phyloP scores from a whole-genome alignment of 306 rosid species.

The Sicyos baderoa region DNA sequence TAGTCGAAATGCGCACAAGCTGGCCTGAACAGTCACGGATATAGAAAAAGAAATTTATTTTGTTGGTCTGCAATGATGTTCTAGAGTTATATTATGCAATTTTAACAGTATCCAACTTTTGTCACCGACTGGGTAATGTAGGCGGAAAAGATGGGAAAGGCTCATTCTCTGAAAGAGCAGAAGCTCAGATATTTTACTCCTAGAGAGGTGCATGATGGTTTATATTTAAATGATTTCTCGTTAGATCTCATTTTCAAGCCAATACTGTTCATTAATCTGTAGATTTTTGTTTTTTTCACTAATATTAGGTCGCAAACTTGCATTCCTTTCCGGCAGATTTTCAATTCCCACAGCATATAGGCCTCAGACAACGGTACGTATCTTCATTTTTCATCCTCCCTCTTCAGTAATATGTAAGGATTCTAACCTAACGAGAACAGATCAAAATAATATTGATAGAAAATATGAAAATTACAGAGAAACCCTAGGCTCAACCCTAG shows the following conservation, averaged over 20 bases:
- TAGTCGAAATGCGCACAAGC: too few species aligned
- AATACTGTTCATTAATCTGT: not conserved
- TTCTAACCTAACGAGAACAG: too few species aligned
- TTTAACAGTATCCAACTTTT: not conserved
- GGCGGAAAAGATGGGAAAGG: slow-evolving; percentile 62
- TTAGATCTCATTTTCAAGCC: not conserved
- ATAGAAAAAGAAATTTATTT: too few species aligned
- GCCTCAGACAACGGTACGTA: slow-evolving; percentile 73
- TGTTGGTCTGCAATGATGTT: not conserved
- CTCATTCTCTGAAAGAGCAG: slow-evolving; percentile 57
- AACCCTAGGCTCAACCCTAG: too few species aligned
- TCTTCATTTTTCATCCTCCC: not conserved
- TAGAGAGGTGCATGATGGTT: slow-evolving; percentile 50
- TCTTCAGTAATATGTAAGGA: too few species aligned
- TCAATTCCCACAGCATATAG: slow-evolving; percentile 62
- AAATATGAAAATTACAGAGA: too few species aligned
- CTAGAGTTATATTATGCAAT: not conserved
- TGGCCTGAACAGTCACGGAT: too few species aligned
- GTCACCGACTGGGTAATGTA: slow-evolving; percentile 28
- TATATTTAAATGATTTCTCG: slow-evolving; percentile 15
- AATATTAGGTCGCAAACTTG: slow-evolving; percentile 67
- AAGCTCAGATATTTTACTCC: slow-evolving; percentile 77
- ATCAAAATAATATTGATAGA: too few species aligned
- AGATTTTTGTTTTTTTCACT: slow-evolving; percentile 9
- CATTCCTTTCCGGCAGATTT: slow-evolving; percentile 78